Evolutionary conservation across 2,329 filamentous ascomycete genomes (phyloP), one percentile per base, ranked within the genome.

Genomic region (Penicillium sp.): DNA sequence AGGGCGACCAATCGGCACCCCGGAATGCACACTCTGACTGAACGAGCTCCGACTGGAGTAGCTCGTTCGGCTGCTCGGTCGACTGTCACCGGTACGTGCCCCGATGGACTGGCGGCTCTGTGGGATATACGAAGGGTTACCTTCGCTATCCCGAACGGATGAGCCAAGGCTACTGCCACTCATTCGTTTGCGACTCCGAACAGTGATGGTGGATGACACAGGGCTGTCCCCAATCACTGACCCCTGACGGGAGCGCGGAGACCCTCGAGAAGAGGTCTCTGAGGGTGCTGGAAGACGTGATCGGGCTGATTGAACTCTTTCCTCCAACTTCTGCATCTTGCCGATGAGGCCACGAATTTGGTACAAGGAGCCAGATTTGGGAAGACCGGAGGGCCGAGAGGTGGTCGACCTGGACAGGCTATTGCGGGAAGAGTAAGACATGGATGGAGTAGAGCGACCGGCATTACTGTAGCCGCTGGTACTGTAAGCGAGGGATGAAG

Each of bases 271-370:
- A 4, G 93, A 92, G 0, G 90, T 95, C 56, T 82, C 84, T 7
- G 86, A 83, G 2, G 93, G 91, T 1, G 90, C 91, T 2, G 95
- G 95, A 20, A 99, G 85, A 77, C 95, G 96, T 41, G 94, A 97
- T 67, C 92, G 88, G 17, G 90, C 95, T 25, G 89, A 92, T 62
- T 98, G 92, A 10, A 99, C 94, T 47, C 95, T 87, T 63, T 95
- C 91, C 75, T 98, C 95, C 62, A 99, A 88, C 67, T 92, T 91
- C 77, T 97, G 92, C 92, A 98, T 97, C 78, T 98, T 95, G 31
- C 92, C 93, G 59, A 96, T 96, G 65, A 99, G 87, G 34, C 89
- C 90, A 64, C 94, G 91, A 71, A 99, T 96, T 74, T 99, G 95
- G 66, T 90, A 90, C 52, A 99, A 86, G 1, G 95, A 98, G 63